Base-by-base conservation (phyloP, 495 filamentous ascomycete genomes). In the Talaromyces stipitatus region DNA sequence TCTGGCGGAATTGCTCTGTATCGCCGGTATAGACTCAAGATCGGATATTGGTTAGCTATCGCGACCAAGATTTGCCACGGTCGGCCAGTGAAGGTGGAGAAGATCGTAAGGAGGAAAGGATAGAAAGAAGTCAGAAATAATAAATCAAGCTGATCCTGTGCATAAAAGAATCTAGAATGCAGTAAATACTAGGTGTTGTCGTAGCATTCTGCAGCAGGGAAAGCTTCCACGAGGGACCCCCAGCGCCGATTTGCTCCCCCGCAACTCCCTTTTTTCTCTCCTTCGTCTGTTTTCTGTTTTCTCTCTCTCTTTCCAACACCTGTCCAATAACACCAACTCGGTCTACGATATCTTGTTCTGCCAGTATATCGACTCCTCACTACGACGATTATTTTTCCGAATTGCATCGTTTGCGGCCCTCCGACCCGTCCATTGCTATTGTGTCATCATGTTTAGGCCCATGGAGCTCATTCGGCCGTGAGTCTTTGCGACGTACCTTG, bases 201-300 rank as follows among this genome's bases (percentile, higher is more conserved):
- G 14, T 36, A 36, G 36, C 36, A 12, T 48, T 46, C 45, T 48
- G 45, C 22, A 47, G 20, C 4, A 47, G 18, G 20, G 23, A 20
- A 48, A 48, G 45, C 45, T 48, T 51, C 48, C 48, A 51, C 48
- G 48, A 51, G 48, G 48, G 20, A 51, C 24, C 27, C 27, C 48
- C 48, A 30, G 14, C 48, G 48, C 24, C 24, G 48, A 28, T 4
- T 28, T 26, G 24, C 27, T 51, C 48, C 48, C 45, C 48, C 48
- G 48, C 48, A 51, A 51, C 48, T 51, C 27, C 27, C 48, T 51
- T 51, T 28, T 30, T 30, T 3, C 24, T 51, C 26, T 11, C 27
- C 48, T 20, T 51, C 48, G n/a, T 30, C 20, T 28, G 5, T 8
- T 51, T 26, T 12, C 24, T 48, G 6, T 12, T 33, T 33, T 12